Evolutionary conservation across 345 rosid species (phyloP).

Genomic region (Hibiscus trionum): DNA sequence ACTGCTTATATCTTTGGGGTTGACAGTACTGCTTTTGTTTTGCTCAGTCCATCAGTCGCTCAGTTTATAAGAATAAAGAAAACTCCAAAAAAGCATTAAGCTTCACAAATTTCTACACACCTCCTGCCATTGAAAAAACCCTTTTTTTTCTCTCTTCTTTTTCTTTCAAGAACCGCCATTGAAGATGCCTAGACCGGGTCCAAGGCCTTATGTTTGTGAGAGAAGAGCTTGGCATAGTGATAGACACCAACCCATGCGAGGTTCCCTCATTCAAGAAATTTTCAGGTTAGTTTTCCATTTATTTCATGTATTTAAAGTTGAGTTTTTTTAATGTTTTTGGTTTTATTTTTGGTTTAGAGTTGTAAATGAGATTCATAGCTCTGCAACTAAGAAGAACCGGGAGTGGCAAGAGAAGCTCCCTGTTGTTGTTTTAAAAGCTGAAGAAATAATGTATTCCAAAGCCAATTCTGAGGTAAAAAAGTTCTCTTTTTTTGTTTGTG

Average conservation of each 20-base stretch:
- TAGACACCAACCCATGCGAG: neutral
- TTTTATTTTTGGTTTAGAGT: neutral
- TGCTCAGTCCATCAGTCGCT: neutral
- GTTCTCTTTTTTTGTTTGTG: too few relatives aligned
- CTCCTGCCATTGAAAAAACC: too few relatives aligned
- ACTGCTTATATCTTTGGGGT: neutral
- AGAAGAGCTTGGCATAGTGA: neutral
- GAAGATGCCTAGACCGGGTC: neutral
- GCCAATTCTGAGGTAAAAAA: neutral
- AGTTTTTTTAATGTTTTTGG: too few relatives aligned
- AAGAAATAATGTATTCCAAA: neutral
- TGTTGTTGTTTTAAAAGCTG: neutral
- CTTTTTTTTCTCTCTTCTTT: neutral
- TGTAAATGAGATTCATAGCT: neutral
- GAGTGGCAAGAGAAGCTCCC: neutral
- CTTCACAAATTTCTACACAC: too few relatives aligned
- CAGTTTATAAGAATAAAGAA: neutral
- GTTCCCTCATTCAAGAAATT: neutral
- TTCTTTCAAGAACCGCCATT: too few relatives aligned
- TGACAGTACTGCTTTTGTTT: neutral
- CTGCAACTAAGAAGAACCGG: neutral
- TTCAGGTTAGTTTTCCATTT: neutral
- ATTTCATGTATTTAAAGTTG: too few relatives aligned
- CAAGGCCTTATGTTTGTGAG: neutral
- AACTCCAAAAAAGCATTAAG: slow-evolving; percentile 1